Percentiles rank a stretch among this genome's conserved stretches.
These are phyloP conservation scores for Nitzschia sp. DNA, from an alignment of 108 stramenopile species.

Conservation along the genomic window DNA sequence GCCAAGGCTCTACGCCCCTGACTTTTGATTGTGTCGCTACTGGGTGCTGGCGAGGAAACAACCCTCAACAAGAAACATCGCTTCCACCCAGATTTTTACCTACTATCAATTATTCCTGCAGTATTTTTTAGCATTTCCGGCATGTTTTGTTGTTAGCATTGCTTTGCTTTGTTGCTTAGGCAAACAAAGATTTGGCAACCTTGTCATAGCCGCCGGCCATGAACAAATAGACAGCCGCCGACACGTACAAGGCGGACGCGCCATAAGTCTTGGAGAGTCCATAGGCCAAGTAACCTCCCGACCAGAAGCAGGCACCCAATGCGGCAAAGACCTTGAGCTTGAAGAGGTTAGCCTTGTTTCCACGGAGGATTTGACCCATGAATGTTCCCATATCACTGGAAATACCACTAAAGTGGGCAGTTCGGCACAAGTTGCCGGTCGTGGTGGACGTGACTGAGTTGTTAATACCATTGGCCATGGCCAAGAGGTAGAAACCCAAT, in stretches of 20 bases:
- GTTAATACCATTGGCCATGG: conserved; percentile 53
- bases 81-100: too few species aligned
- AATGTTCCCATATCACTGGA: conserved; percentile 52
- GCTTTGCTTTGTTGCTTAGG: neutral
- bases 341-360: conserved; percentile 36
- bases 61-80: too few species aligned
- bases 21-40: too few species aligned
- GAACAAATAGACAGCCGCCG: conserved; percentile 17
- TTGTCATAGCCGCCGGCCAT: conserved; percentile 7
- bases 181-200: neutral
- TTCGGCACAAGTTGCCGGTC: conserved; percentile 53
- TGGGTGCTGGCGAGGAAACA: too few species aligned
- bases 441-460: conserved; percentile 47
- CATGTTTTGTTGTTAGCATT: too few species aligned
- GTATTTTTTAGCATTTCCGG: too few species aligned
- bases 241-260: neutral
- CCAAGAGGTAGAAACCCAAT: conserved; percentile 29
- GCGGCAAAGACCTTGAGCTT: conserved; percentile 39
- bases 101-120: too few species aligned
- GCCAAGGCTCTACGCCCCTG: too few species aligned
- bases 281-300: conserved; percentile 30
- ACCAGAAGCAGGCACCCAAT: conserved; percentile 47
- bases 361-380: conserved; percentile 42
- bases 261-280: conserved; percentile 23
- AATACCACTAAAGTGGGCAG: conserved; percentile 53